Evolutionary conservation across 2,329 filamentous ascomycete species (phyloP).

Genomic region (Teratosphaeria zuluensis): DNA sequence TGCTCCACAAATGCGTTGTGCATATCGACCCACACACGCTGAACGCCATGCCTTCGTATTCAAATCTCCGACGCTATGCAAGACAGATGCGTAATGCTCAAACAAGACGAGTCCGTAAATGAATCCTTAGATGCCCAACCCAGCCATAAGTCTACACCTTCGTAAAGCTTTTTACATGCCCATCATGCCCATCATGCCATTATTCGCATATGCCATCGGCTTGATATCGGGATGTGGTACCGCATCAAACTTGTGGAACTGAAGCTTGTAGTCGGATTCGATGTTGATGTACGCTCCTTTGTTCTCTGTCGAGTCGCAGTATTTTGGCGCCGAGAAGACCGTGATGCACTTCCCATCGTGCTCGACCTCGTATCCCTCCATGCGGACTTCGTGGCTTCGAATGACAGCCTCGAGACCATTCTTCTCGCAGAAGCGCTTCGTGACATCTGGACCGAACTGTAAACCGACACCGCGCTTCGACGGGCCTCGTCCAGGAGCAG

Average conservation of each 20-base stretch:
- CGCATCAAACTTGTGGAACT: conserved; percentile 89
- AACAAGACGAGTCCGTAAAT: background rate
- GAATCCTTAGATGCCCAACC: background rate
- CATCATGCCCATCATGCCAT: conserved; percentile 68
- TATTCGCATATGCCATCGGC: conserved; percentile 85
- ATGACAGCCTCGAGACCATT: conserved; percentile 94
- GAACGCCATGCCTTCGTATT: too few species aligned
- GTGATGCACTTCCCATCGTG: conserved; percentile 94
- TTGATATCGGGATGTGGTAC: conserved; percentile 93
- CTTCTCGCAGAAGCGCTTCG: conserved; percentile 90
- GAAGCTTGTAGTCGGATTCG: conserved; percentile 78
- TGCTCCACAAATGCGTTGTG: too few species aligned
- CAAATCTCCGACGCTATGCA: background rate
- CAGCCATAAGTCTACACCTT: background rate
- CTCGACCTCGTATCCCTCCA: conserved; percentile 98
- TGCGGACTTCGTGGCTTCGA: conserved; percentile 92
- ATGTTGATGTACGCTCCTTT: conserved; percentile 98
- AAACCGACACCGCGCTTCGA: conserved; percentile 95
- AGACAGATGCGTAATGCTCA: background rate
- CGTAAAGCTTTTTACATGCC: conserved; percentile 9
- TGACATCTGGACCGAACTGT: conserved; percentile 94
- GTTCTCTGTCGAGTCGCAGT: conserved; percentile 97
- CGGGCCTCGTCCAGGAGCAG: conserved; percentile 73
- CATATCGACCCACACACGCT: background rate
- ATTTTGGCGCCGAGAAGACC: conserved; percentile 94